Base-by-base conservation (phyloP, 495 filamentous ascomycete species). In the Beverwykella pulmonaria region DNA sequence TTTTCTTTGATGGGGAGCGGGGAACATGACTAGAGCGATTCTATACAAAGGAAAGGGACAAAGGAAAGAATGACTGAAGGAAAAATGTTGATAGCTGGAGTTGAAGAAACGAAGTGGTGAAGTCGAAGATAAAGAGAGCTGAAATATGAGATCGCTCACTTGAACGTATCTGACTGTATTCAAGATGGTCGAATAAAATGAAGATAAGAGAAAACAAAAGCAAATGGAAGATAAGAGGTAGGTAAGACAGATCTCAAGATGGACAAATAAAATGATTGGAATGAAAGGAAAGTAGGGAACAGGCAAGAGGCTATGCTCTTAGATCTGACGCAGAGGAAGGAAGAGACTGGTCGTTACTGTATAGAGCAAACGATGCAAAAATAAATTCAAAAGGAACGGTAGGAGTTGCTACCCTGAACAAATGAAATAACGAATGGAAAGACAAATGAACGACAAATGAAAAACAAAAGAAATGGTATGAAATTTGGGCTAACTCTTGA, bases 11-110 rank as follows among this genome's bases (percentile, higher is more conserved):
- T 12, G 50, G 25, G 61, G 22, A 8, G 32, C 15, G 34, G 56
- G 48, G 32, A 70, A 48, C 61, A 65, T 61, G 32, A 8, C 41
- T 44, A 46, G 27, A 14, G 32, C 20, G n/a, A 39, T 17, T 19
- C 8, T 59, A 59, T 25, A 17, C 26, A 9, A 55, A 20, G 17
- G 25, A 48, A 48, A 57, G 29, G 32, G 12, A 15, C 8, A 22
- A 15, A 20, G 27, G 17, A 15, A 8, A 36, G 14, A 57, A 57
- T 8, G 7, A 36, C 7, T 14, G 17, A 48, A n/a, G 44, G 4
- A 17, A 48, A n/a, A n/a, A n/a, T n/a, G n/a, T n/a, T n/a, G n/a
- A n/a, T n/a, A n/a, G n/a, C n/a, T n/a, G n/a, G n/a, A n/a, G n/a
- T n/a, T n/a, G n/a, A 48, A 48, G 46, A 48, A 34, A 34, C 6